Evolutionary conservation across 1,139 yeast genomes (phyloP), one percentile per base, ranked within the genome.

Genomic region (Nakaseomyces kungkrabaensis): DNA sequence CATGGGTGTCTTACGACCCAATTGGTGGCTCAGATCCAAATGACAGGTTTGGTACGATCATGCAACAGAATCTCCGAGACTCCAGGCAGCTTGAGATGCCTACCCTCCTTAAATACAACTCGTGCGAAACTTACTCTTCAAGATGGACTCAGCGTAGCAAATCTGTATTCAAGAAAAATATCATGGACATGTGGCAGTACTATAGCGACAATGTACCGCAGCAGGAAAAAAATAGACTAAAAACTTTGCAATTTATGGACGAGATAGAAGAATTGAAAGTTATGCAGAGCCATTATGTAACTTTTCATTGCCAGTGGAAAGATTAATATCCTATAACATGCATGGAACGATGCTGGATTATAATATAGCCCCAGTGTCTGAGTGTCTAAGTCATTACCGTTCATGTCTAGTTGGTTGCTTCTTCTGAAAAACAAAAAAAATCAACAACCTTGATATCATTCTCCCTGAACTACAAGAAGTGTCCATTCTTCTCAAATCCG

Each of bases 191-290:
- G 71, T 76, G 81, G 62, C 75, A 68, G 51, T 71, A 85, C 9
- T 79, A 81, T 36, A 78, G 80, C 17, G 70, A 74, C 47, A 81
- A 90, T 84, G 66, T 84, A 0, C 55, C 66, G 4, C 55, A 51
- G 0, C 63, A 61, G 0, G 95, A 85, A 46, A 65, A 71, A 46
- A 59, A 59, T 17, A 68, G 95, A 36, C 73, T 89, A 1, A 75
- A 78, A 50, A 63, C 69, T 32, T 71, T 90, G 47, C 97, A 92
- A 63, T 72, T 89, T 57, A 71, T 92, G 38, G 98, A 92, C 67
- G 98, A 92, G 65, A 69, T 88, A 11, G 98, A 92, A 68, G 98
- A 92, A 62, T 73, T 92, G 59, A 72, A 73, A 56, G 69, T 92
- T 42, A 72, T 92, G 51, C 77, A 87, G 55, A 74, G 76, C 43